Base-by-base conservation (phyloP, 2,329 filamentous ascomycete genomes). In the Dothistroma pini region DNA sequence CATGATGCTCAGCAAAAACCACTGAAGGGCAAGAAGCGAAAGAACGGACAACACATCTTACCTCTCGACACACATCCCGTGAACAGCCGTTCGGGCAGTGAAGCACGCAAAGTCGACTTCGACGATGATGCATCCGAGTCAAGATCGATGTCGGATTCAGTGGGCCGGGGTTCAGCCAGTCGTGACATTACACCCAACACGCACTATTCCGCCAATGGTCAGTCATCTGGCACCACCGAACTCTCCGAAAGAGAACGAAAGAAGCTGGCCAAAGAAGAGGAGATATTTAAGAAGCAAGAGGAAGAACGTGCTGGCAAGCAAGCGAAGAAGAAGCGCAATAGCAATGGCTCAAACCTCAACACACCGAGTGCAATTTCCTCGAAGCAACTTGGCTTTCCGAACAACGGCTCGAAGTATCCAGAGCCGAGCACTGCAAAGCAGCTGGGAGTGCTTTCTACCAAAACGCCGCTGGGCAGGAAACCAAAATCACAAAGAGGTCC, bases 231-330 rank as follows among this genome's bases (percentile, higher is more conserved):
- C 31, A 67, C 73, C 55, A 72, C 78, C 1, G 84, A 85, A 63
- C 76, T 87, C 63, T 87, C 85, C 1, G 84, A 83, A 63, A 80
- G 85, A 5, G 85, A 88, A 66, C 81, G 81, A 68, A 82, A 84
- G 61, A 88, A 88, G 72, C 79, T 88, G 52, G 83, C 84, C 57
- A 84, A 84, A 58, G 82, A 84, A 48, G 85, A 87, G 68, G 83
- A 83, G 65, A 81, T 86, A 61, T 87, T 87, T 63, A 81, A 84
- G 64, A 81, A 84, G 67, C 77, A 86, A 63, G 85, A 86, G 67
- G 83, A 86, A 62, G 82, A 84, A 66, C 79, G 81, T 60, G 77
- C 79, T 34, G 81, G 80, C 58, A 70, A 70, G 62, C 67, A 69
- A 58, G 81, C 78, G 65, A 83, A 82, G 72, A 84, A 81, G 71